Evolutionary conservation across 768 basidiomycete genomes (phyloP), one percentile per base, ranked within the genome.

Genomic region (Coprinopsis marcescibilis): DNA sequence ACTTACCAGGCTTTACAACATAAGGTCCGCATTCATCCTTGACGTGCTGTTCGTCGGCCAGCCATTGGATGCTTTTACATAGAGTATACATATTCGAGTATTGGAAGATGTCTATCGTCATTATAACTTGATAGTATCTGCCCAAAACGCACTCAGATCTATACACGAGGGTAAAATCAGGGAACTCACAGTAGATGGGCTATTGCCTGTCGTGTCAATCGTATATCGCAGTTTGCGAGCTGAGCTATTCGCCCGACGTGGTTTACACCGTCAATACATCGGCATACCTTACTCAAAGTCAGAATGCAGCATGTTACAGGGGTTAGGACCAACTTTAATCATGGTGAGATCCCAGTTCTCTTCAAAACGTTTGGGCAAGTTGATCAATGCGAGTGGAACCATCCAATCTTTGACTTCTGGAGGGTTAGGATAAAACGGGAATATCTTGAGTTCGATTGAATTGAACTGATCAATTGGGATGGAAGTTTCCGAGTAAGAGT

Each of bases 281-380:
- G 74, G 55, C 82, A 85, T 24, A 95, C 79, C 83, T 89, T 42
- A 24, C 2, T 23, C 30, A 1, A 25, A 38, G 44, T 6, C 38
- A 47, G 15, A 43, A 27, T 30, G 21, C n/a, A 35, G 20, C 37
- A 34, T 25, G 37, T n/a, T 29, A 29, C 33, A 24, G n/a, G 7
- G 29, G 17, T 32, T 35, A 39, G 15, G 35, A 44, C 51, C 2
- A 44, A 87, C 89, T 75, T 91, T 91, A 39, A 77, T 76, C 70
- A 97, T 86, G 3, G 96, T 95, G 32, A 98, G 72, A 65, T 99
- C 96, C 96, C 96, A 98, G 56, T 92, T 95, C 17, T 83, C 82
- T 56, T 96, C 90, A 24, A 84, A 76, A 50, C 92, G 73, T 53
- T 81, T 87, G 1, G 77, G 70, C 24, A 98, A 70, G 57, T 89